phyloP scores from a whole-genome alignment of 495 filamentous ascomycete genomes.

The Podospora conica region DNA sequence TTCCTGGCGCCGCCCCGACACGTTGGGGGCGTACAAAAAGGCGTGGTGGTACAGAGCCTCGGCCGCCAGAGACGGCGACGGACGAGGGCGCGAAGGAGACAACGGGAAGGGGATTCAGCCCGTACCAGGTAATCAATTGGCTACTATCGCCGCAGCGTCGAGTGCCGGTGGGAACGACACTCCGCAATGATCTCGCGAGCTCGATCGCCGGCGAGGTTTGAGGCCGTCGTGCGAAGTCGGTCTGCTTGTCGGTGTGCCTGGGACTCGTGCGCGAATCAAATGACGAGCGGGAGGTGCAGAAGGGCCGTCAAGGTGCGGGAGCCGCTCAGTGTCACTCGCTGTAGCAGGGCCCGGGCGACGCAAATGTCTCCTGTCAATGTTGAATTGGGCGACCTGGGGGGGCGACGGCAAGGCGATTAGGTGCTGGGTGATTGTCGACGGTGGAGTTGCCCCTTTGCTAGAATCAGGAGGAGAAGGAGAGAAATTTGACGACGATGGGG shows the following conservation, averaged over 20 bases:
- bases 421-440: not conserved
- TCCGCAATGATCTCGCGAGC: not conserved
- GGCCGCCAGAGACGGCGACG: not conserved
- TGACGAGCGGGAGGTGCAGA: not conserved
- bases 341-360: not conserved
- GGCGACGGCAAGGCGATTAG: conserved; percentile 3
- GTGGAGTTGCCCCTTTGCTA: not conserved
- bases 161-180: not conserved
- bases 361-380: conserved; percentile 1
- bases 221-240: not conserved
- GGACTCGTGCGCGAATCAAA: conserved; percentile 5
- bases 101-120: not conserved
- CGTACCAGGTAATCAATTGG: conserved; percentile 7
- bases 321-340: not conserved
- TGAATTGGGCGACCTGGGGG: conserved; percentile 11
- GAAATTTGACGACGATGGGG: conserved; percentile 9
- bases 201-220: not conserved
- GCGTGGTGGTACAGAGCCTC: not conserved
- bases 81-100: not conserved
- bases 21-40: not conserved
- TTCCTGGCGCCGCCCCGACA: not conserved
- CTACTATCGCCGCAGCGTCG: not conserved
- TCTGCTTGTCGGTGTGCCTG: not conserved
- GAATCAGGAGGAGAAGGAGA: conserved; percentile 1
- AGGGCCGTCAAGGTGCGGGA: conserved; percentile 2